These are phyloP conservation scores for Fomitopsis pinicola DNA, from an alignment of 1,284 basidiomycete species.

Conservation along the genomic window DNA sequence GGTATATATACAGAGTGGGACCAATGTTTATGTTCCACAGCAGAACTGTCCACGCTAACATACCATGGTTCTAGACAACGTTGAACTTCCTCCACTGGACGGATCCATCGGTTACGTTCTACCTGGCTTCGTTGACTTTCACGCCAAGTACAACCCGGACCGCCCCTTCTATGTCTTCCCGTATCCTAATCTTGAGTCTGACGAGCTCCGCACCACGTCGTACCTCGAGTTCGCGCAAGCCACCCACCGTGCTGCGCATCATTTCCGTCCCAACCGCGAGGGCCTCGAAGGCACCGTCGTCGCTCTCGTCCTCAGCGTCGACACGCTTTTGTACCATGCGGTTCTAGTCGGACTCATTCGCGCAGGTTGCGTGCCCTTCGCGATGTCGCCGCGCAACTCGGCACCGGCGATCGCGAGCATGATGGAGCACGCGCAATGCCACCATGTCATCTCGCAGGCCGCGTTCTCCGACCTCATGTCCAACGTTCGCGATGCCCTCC, in stretches of 20 bases:
- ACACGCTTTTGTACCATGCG: conserved; percentile 29
- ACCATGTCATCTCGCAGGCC: conserved; percentile 12
- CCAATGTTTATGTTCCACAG: background rate
- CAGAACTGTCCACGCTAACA: background rate
- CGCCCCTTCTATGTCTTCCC: conserved; percentile 15
- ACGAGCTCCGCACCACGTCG: conserved; percentile 6
- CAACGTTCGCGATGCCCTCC: conserved; percentile 7
- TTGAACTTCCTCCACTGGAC: conserved; percentile 13
- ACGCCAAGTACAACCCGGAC: conserved; percentile 28
- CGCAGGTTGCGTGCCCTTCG: conserved; percentile 31
- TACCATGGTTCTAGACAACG: background rate
- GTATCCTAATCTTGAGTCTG: conserved; percentile 4
- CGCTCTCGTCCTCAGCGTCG: conserved; percentile 27
- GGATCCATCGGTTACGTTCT: conserved; percentile 11
- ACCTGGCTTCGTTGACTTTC: conserved; percentile 26
- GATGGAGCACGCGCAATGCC: conserved; percentile 17
- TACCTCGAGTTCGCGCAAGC: conserved; percentile 23
- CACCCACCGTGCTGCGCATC: conserved; percentile 29
- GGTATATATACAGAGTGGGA: background rate
- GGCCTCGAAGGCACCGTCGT: conserved; percentile 26
- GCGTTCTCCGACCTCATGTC: conserved; percentile 7
- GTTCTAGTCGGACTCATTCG: conserved; percentile 25
- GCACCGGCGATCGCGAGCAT: conserved; percentile 27
- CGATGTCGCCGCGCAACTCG: conserved; percentile 31
- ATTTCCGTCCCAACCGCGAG: conserved; percentile 21